These are phyloP conservation scores for Pelagomonas calceolata DNA, from an alignment of 108 stramenopile species.

Conservation along the genomic window DNA sequence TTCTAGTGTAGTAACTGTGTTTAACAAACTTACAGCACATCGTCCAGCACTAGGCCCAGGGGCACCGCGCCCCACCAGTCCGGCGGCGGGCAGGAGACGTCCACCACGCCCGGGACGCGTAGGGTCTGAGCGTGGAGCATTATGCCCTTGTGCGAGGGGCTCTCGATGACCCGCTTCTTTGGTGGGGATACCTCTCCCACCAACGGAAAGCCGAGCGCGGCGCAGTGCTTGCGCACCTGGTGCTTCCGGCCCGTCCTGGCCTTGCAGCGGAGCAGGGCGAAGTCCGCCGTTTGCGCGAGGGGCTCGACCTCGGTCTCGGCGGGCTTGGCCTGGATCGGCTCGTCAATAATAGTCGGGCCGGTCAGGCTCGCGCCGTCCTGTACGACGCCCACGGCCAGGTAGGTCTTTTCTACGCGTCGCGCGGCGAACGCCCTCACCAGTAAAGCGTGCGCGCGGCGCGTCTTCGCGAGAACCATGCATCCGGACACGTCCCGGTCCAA, in stretches of 20 bases:
- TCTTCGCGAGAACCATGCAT: slow-evolving; percentile 53
- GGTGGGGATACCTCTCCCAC: slow-evolving; percentile 44
- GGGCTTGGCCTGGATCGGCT: slow-evolving; percentile 36
- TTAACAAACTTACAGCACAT: no score
- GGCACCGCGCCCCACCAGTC: no score
- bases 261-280: not conserved
- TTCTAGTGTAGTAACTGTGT: no score
- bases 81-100: no score
- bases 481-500: slow-evolving; percentile 65
- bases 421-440: slow-evolving; percentile 54
- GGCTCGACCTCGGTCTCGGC: slow-evolving; percentile 42
- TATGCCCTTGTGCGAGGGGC: not conserved
- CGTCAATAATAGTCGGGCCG: not conserved
- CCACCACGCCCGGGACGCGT: no score
- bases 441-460: slow-evolving; percentile 45
- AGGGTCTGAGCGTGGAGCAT: not conserved
- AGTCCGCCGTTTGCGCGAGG: slow-evolving; percentile 4
- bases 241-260: slow-evolving; percentile 62
- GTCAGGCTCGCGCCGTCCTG: not conserved
- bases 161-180: not conserved
- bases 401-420: slow-evolving; percentile 44
- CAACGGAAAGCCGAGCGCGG: slow-evolving; percentile 55
- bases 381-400: slow-evolving; percentile 41
- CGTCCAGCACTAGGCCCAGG: no score
- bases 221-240: slow-evolving; percentile 62